Evolutionary conservation across 257 asterid species (phyloP), one percentile per base, ranked within the genome.

Genomic region (Hygrophila difformis): DNA sequence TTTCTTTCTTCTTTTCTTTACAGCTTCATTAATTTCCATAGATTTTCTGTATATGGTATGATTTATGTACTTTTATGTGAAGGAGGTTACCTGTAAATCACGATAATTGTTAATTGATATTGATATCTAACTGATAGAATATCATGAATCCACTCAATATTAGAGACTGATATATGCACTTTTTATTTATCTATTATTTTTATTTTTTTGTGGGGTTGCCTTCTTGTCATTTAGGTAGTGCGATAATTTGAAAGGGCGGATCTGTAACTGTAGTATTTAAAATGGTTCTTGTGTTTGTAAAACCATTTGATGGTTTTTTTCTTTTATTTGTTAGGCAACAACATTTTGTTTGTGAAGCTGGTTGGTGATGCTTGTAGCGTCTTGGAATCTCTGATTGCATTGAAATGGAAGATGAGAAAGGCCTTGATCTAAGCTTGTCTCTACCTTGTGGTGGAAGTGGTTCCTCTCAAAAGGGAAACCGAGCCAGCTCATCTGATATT

Each of bases 351-450:
- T 15, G 44, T 49, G 22, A 36, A 52, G 53, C 37, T 47, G 13
- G 12, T 40, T 62, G 56, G 24, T 37, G 42, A 15, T n/a, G 18
- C 12, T 26, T 14, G 7, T 8, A 53, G n/a, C n/a, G n/a, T 42
- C 23, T 47, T n/a, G 49, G 23, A 38, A 18, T 12, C 35, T 51
- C 18, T 53, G 20, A 39, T 49, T 16, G 44, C 7, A 5, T 20
- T 39, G 16, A 51, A 31, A 91, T 82, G 93, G 96, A 74, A 58
- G 93, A 91, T 16, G 95, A 73, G 48, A 78, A 86, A 49, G 72
- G 72, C 53, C 95, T 91, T 46, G 94, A 91, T 36, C 71, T 91
- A 60, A 78, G 94, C 60, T 65, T 91, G 65, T 87, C 79, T 24
- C 74, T 73, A 33, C 94, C 93, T 28, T 84, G 89, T 57, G 79